Conservation (phyloP, 1,284 basidiomycete species). For the Spongispora temasekensis region DNA sequence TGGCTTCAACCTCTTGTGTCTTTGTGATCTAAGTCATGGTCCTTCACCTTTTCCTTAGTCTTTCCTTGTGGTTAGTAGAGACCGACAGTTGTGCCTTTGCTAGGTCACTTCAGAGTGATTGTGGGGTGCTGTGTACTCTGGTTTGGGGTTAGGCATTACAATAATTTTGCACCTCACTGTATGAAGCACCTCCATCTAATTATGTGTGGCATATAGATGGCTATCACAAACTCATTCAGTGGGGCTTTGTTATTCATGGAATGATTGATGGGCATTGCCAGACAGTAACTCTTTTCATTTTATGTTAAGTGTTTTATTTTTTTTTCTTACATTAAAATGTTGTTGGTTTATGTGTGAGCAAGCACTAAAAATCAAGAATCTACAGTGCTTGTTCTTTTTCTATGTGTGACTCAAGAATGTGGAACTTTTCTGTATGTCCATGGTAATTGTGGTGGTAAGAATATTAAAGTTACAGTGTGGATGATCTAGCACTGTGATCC, state of each 20-base stretch:
- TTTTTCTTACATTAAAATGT: background rate
- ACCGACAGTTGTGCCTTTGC: too few species aligned
- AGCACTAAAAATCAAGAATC: background rate
- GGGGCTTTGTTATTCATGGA: slow-evolving; percentile 54
- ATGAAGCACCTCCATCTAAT: slow-evolving; percentile 2
- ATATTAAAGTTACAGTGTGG: background rate
- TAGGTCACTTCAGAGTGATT: too few species aligned
- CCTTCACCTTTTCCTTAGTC: too few species aligned
- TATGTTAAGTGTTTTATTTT: too few species aligned
- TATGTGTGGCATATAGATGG: slow-evolving; percentile 48
- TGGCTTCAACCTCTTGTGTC: too few species aligned
- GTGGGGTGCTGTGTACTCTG: too few species aligned
- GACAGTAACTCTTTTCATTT: slow-evolving; percentile 2
- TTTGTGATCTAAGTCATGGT: too few species aligned
- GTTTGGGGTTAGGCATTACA: too few species aligned
- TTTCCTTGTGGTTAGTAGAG: too few species aligned
- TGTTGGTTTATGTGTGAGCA: background rate
- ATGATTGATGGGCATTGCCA: slow-evolving; percentile 32
- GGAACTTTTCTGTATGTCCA: background rate
- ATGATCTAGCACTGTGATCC: background rate
- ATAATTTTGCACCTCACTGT: too few species aligned
- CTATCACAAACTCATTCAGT: slow-evolving; percentile 50
- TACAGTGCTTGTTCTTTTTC: background rate
- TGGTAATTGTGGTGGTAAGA: background rate
- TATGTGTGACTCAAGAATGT: background rate